Conservation (phyloP, 768 basidiomycete genomes). For the Leucogyrophana mollusca region DNA sequence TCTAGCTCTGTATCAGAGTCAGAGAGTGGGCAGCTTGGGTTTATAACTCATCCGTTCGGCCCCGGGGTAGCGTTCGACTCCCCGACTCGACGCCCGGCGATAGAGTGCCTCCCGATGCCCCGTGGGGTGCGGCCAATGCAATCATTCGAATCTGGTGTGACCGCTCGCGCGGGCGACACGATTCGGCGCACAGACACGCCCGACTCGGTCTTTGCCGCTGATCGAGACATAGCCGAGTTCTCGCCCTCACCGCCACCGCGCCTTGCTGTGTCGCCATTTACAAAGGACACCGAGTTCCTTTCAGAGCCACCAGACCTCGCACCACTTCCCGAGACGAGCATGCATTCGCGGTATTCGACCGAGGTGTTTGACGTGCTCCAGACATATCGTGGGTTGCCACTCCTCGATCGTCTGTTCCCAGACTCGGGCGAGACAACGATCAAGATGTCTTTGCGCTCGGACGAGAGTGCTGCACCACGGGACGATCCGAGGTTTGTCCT, state of each 20-base stretch:
- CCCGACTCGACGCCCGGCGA: conserved; percentile 44
- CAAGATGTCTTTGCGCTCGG: conserved; percentile 64
- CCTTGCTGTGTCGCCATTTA: conserved; percentile 23
- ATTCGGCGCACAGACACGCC: conserved; percentile 12
- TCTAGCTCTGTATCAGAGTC: conserved; percentile 12
- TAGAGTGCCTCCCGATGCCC: conserved; percentile 44
- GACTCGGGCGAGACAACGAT: conserved; percentile 67
- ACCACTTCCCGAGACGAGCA: conserved; percentile 46
- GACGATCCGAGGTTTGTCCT: conserved; percentile 92
- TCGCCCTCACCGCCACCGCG: conserved; percentile 20
- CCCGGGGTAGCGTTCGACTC: conserved; percentile 59
- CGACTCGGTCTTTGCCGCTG: conserved; percentile 4
- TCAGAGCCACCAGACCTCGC: conserved; percentile 25
- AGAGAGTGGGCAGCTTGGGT: conserved; percentile 17
- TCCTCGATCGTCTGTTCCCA: conserved; percentile 62
- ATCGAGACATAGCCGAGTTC: neutral
- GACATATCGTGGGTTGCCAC: conserved; percentile 74
- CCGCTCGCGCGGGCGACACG: conserved; percentile 57
- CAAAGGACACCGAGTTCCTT: conserved; percentile 27
- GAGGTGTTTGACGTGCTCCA: conserved; percentile 82
- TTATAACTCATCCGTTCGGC: conserved; percentile 61
- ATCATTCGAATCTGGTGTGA: conserved; percentile 81
- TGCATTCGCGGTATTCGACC: conserved; percentile 65
- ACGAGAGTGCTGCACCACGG: conserved; percentile 69
- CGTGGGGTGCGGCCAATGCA: conserved; percentile 80